Evolutionary conservation across 1,139 yeast species (phyloP), one percentile per base, ranked within the genome.

Genomic region (Cylindricascospora bacillispora): DNA sequence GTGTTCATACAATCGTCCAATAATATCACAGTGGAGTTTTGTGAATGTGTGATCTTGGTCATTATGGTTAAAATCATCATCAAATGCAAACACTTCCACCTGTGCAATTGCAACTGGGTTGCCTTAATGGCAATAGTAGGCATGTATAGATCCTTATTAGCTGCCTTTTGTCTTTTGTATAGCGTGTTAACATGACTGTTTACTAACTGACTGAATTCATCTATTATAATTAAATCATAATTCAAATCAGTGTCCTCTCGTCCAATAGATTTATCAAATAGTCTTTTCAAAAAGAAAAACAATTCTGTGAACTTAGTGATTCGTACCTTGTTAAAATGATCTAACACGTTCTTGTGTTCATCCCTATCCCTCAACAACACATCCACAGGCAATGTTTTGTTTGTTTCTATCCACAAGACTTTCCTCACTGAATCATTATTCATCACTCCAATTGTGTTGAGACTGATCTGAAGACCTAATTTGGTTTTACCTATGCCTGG

Each of bases 1-100:
- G 55, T 50, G 34, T 51, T 51, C 54, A 51, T 51, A 22, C 50
- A 43, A 26, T 52, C 48, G 28, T 50, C 35, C 24, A 52, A 34
- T 15, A 52, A 29, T 13, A 52, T 24, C 9, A 50, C 30, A 2
- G 43, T 39, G 5, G 46, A 28, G 20, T 40, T 40, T 22, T 42
- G 35, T 3, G 35, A 24, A 31, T 44, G 45, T 3, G 47, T 40
- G 31, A 43, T 47, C 30, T 45, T 47, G 11, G 56, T 49, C 34
- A 52, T 40, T 11, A 36, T 27, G 7, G 49, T 45, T 18, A 52
- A 35, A 13, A 52, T 22, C 16, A 43, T 31, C 5, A 40, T 42
- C 28, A 52, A 34, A 26, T 43, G 42, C 18, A 41, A 35, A 26
- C 49, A 45, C 35, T 52, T 50, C 25, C 41, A 27, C 15, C 39